These are phyloP conservation scores for Boletus rufocinnamomeus DNA, from an alignment of 768 basidiomycete genomes.

Conservation along the genomic window DNA sequence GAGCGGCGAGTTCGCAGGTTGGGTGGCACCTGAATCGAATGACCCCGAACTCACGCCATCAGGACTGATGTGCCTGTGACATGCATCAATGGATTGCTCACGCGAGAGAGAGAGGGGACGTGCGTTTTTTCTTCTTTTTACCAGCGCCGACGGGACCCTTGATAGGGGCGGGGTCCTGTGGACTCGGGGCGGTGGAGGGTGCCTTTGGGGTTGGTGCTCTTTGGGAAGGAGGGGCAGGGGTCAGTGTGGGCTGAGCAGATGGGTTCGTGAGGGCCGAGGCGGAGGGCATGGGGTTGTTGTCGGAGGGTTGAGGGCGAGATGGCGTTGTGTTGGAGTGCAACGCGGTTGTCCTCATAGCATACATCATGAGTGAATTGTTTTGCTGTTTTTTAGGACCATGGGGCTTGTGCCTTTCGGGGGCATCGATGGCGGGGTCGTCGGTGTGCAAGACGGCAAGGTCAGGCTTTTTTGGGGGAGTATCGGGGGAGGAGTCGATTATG, in stretches of 20 bases:
- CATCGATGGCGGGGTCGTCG: constrained; percentile 24
- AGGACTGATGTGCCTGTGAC: constrained; percentile 29
- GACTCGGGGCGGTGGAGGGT: constrained; percentile 37
- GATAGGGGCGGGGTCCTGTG: constrained; percentile 45
- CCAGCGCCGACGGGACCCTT: constrained; percentile 54
- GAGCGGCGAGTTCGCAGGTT: background rate
- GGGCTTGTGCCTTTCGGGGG: constrained; percentile 26
- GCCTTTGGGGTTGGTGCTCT: constrained; percentile 36
- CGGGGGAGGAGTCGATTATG: constrained; percentile 57
- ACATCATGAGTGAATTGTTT: constrained; percentile 67
- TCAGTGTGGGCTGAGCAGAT: constrained; percentile 30
- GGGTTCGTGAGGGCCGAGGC: constrained; percentile 28
- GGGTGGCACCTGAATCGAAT: background rate
- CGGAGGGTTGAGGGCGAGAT: constrained; percentile 37
- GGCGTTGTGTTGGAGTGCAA: constrained; percentile 61
- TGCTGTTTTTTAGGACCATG: constrained; percentile 55
- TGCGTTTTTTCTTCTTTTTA: constrained; percentile 80
- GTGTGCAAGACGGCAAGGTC: constrained; percentile 29
- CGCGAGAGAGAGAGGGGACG: constrained; percentile 21
- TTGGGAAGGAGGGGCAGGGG: constrained; percentile 38
- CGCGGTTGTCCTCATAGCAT: constrained; percentile 81
- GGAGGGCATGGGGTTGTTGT: constrained; percentile 30
- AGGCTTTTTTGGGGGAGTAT: constrained; percentile 44
- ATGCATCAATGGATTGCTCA: constrained; percentile 7
- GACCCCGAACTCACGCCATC: constrained; percentile 16